Percentiles rank a stretch among this genome's conserved stretches.
Conservation (phyloP, 441 rosid genomes). For the Syzygium malaccense region DNA sequence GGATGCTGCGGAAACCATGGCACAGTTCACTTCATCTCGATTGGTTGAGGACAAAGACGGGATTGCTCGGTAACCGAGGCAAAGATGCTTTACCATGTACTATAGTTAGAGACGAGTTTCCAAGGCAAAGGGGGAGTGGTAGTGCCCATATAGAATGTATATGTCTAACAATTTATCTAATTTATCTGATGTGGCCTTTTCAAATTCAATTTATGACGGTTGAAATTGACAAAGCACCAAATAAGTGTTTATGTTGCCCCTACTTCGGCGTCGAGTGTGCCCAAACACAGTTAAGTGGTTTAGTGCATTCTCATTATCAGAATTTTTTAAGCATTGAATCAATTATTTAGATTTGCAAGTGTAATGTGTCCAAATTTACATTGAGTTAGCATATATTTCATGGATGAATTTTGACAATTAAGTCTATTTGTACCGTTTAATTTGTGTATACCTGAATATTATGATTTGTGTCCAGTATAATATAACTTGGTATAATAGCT, state of each 20-base stretch:
- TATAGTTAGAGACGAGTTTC: not conserved
- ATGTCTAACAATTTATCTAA: too few species aligned
- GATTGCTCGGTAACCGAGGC: too few species aligned
- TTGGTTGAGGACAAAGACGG: not conserved
- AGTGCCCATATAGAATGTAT: not conserved
- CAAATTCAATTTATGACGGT: accelerated
- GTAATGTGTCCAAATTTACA: not conserved
- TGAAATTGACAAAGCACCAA: not conserved
- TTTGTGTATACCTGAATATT: not conserved
- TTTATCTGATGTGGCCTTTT: not conserved
- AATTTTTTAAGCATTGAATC: too few species aligned
- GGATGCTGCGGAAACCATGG: too few species aligned
- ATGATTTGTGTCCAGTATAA: not conserved
- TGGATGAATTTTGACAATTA: not conserved
- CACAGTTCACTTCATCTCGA: not conserved
- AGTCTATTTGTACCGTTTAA: not conserved
- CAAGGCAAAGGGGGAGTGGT: not conserved
- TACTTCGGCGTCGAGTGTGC: accelerated
- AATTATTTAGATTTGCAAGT: not conserved
- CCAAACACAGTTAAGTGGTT: not conserved
- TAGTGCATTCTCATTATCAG: not conserved
- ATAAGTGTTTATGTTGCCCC: not conserved
- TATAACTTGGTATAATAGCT: not conserved
- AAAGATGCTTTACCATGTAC: too few species aligned
- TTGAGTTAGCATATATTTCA: not conserved